phyloP scores from a whole-genome alignment of 2,329 filamentous ascomycete genomes.

The Cercospora sojina region DNA sequence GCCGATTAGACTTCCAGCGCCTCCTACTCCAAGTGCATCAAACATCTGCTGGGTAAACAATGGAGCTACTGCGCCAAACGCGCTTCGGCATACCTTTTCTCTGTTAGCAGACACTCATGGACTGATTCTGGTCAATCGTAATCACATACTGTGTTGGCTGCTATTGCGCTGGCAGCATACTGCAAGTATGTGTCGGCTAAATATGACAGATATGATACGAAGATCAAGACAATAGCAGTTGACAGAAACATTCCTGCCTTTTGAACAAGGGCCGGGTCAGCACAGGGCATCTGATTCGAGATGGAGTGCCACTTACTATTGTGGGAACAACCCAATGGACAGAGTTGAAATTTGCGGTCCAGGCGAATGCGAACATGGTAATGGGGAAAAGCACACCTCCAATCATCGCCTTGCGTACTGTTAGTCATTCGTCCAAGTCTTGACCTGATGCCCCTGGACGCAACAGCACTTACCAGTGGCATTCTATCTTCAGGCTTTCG shows the following conservation, averaged over 20 bases:
- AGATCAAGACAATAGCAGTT: conserved; percentile 46
- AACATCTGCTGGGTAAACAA: conserved; percentile 38
- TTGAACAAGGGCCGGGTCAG: conserved; percentile 40
- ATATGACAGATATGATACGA: conserved; percentile 56
- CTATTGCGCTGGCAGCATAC: conserved; percentile 37
- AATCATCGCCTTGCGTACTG: conserved; percentile 31
- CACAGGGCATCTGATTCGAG: neutral
- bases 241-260: conserved; percentile 45
- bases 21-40: conserved; percentile 34
- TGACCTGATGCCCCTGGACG: neutral
- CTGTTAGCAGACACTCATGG: conserved; percentile 11
- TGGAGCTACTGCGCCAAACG: conserved; percentile 34
- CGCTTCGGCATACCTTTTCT: conserved; percentile 30
- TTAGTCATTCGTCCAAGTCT: neutral
- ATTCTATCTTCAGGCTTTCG: conserved; percentile 46
- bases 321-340: conserved; percentile 50
- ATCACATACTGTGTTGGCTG: conserved; percentile 26
- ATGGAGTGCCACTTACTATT: conserved; percentile 23
- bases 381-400: conserved; percentile 36
- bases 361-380: conserved; percentile 39
- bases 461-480: conserved; percentile 14
- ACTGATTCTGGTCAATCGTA: neutral
- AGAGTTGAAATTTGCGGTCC: conserved; percentile 41
- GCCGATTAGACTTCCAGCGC: conserved; percentile 44
- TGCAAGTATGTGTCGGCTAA: conserved; percentile 53